Conservation (phyloP, 106 monocot species). For the Allium cepa region DNA sequence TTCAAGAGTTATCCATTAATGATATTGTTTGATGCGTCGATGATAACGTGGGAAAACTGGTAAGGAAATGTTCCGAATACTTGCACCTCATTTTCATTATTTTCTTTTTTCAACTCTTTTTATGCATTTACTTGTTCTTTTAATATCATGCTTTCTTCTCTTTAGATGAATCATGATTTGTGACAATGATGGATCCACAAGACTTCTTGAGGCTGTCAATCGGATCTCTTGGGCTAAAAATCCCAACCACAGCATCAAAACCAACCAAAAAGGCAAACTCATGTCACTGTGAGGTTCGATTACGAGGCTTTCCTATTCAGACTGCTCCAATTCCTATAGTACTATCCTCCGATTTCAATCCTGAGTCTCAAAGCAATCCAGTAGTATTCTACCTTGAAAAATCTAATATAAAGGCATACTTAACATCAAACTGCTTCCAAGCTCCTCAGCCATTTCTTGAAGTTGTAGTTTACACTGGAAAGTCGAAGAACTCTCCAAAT, state of each 20-base stretch:
- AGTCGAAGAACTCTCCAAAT: slow-evolving; percentile 12
- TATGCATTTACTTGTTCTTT: too few relatives aligned
- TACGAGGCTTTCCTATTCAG: slow-evolving; percentile 71
- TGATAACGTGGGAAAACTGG: too few relatives aligned
- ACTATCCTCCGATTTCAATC: slow-evolving; percentile 31
- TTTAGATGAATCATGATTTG: slow-evolving; percentile 15
- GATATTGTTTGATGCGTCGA: too few relatives aligned
- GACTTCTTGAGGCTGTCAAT: slow-evolving; percentile 66
- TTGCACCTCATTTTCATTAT: too few relatives aligned
- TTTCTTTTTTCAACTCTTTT: too few relatives aligned
- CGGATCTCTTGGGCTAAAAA: slow-evolving; percentile 70
- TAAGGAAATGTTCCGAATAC: too few relatives aligned
- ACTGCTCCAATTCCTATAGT: slow-evolving; percentile 52
- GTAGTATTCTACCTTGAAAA: slow-evolving; percentile 70
- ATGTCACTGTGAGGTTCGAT: slow-evolving; percentile 46
- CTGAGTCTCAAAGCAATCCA: slow-evolving; percentile 35
- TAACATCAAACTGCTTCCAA: slow-evolving; percentile 43
- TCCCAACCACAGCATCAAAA: slow-evolving; percentile 17
- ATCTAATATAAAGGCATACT: slow-evolving; percentile 46
- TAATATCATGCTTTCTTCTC: background rate
- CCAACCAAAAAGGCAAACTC: slow-evolving; percentile 5
- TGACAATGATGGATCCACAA: slow-evolving; percentile 86
- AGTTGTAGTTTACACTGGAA: slow-evolving; percentile 41
- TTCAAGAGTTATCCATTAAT: too few relatives aligned
- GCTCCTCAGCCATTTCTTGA: slow-evolving; percentile 41